Evolutionary conservation across 169 alveolate species (phyloP), one percentile per base, ranked within the genome.

Genomic region (Babesia caballi): DNA sequence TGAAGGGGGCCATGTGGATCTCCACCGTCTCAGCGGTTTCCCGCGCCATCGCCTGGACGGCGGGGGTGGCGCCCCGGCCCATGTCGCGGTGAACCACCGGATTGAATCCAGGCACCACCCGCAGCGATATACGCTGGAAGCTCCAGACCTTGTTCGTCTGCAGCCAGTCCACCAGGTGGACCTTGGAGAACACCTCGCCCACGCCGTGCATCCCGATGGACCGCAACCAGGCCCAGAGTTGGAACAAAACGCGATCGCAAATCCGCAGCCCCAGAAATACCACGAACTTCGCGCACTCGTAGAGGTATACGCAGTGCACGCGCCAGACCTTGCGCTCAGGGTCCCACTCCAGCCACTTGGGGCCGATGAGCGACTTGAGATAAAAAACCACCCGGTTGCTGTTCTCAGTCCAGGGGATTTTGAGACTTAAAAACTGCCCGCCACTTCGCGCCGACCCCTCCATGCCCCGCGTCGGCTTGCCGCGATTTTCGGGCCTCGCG

Each of bases 341-440:
- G 11, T 59, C 78, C 88, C 88, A 81, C 25, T 52, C 68, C 53
- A 72, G 17, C 51, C 52, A 58, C 73, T 65, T 69, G 52, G 70
- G n/a, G 36, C 42, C 50, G 32, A 81, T 46, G 21, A 81, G 40
- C 12, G 81, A 53, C 52, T 81, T 81, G 47, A 81, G 68, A 56
- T 71, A 81, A 44, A 25, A 81, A 15, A 81, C 47, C 38, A 56
- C 54, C 50, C 52, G 47, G 50, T 81, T 81, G 33, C 71, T 72
- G 23, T 71, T 42, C 33, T 71, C 84, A 15, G 84, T 61, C 88
- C 84, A 70, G 35, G 56, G 68, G 2, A 68, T 4, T 42, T 67
- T 78, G 3, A 78, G 9, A 17, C 23, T 23, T 32, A 73, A 17
- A 11, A 41, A 19, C 54, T 60, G 40, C 9, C 42, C 42, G 44